Conservation (phyloP, 2,329 filamentous ascomycete genomes). For the Aspergillus fructus region DNA sequence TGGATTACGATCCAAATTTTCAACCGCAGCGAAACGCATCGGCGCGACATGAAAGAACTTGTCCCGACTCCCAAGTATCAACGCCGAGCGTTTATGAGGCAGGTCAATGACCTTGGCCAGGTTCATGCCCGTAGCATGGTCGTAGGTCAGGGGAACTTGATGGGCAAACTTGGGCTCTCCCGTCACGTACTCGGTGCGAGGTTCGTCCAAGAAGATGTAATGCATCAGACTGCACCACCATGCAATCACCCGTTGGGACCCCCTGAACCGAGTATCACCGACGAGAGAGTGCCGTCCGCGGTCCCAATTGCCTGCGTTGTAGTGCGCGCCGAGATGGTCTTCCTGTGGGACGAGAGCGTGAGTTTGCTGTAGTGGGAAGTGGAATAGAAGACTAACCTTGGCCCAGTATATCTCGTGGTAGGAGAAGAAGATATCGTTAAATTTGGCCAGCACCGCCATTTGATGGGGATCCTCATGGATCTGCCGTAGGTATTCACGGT, state of each 20-base stretch:
- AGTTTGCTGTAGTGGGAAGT: background rate
- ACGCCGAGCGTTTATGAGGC: constrained; percentile 68
- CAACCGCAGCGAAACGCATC: constrained; percentile 23
- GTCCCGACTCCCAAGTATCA: constrained; percentile 63
- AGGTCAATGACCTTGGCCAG: constrained; percentile 71
- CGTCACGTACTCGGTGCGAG: constrained; percentile 53
- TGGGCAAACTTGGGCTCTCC: constrained; percentile 70
- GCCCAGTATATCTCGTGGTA: constrained; percentile 82
- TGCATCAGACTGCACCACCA: constrained; percentile 60
- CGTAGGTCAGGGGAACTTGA: constrained; percentile 69
- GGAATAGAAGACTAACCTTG: constrained; percentile 45
- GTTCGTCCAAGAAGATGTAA: constrained; percentile 59
- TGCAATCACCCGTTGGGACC: constrained; percentile 54
- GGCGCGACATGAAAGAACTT: constrained; percentile 66
- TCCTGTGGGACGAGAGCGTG: constrained; percentile 38
- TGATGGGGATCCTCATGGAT: constrained; percentile 71
- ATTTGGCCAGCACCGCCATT: constrained; percentile 67
- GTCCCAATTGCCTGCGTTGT: constrained; percentile 5
- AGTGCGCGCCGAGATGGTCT: constrained; percentile 38
- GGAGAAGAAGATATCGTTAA: constrained; percentile 68
- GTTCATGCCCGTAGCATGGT: constrained; percentile 70
- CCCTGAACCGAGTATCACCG: constrained; percentile 55
- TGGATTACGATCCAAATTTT: constrained; percentile 22
- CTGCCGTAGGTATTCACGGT: constrained; percentile 67
- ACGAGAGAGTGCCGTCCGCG: constrained; percentile 25